phyloP scores from a whole-genome alignment of 805 yeast species.

The Myxozyma geophila region DNA sequence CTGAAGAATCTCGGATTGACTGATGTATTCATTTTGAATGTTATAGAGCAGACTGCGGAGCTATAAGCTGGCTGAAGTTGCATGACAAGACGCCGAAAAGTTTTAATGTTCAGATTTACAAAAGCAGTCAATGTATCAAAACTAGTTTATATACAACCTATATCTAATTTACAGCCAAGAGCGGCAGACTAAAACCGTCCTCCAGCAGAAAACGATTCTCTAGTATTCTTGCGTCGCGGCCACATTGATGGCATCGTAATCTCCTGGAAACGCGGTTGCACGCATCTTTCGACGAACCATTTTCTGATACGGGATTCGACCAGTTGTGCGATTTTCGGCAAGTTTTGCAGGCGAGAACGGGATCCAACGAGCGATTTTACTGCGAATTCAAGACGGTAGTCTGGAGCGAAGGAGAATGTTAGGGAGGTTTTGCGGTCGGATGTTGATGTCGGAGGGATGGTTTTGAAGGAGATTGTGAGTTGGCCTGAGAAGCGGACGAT shows the following conservation, averaged over 20 bases:
- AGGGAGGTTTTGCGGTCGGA: constrained; percentile 58
- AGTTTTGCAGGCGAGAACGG: constrained; percentile 85
- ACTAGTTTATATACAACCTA: background rate
- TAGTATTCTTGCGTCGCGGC: constrained; percentile 48
- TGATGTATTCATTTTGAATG: constrained; percentile 24
- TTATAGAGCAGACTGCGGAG: constrained; percentile 31
- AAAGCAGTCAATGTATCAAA: background rate
- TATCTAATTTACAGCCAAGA: background rate
- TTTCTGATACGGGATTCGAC: constrained; percentile 80
- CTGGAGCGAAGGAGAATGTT: constrained; percentile 89
- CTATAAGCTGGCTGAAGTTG: constrained; percentile 11
- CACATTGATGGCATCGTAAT: constrained; percentile 83
- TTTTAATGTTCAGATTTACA: background rate
- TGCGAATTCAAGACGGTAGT: constrained; percentile 84
- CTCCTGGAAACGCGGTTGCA: constrained; percentile 90
- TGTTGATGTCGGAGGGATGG: constrained; percentile 23
- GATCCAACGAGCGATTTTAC: constrained; percentile 92
- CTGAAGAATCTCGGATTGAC: constrained; percentile 31
- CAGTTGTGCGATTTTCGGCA: constrained; percentile 85
- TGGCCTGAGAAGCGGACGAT: constrained; percentile 91
- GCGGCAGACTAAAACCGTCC: background rate
- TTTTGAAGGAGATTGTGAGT: constrained; percentile 67
- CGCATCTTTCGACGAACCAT: constrained; percentile 92
- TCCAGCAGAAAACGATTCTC: constrained; percentile 34
- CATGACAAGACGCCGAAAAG: background rate